These are phyloP conservation scores for Aspergillus conjunctus DNA, from an alignment of 495 filamentous ascomycete genomes.

Conservation along the genomic window DNA sequence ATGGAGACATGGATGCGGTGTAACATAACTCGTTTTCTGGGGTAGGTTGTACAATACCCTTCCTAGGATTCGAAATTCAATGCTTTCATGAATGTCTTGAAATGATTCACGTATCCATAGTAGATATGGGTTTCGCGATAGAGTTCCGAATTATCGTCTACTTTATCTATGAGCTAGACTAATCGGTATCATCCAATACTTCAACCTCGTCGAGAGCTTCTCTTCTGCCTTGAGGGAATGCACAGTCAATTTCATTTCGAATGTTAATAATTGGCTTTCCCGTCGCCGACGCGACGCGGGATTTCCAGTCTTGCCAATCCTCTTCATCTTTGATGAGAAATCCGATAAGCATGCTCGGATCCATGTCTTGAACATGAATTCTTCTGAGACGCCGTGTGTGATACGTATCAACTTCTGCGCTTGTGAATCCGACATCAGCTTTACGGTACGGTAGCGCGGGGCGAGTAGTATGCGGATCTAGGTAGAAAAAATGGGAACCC, in stretches of 20 bases:
- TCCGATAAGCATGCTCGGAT: slow-evolving; percentile 98
- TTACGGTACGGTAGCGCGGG: slow-evolving; percentile 62
- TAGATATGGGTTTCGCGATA: not conserved
- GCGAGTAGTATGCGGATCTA: slow-evolving; percentile 86
- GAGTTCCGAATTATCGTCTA: not conserved
- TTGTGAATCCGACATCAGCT: slow-evolving; percentile 55
- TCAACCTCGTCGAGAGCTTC: slow-evolving; percentile 90
- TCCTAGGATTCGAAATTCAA: slow-evolving; percentile 51
- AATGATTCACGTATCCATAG: not conserved
- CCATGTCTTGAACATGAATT: slow-evolving; percentile 88
- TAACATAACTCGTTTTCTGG: slow-evolving; percentile 70
- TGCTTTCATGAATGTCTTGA: slow-evolving; percentile 47
- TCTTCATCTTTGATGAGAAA: slow-evolving; percentile 82
- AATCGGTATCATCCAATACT: slow-evolving; percentile 70
- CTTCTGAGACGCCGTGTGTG: slow-evolving; percentile 84
- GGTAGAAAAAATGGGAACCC: slow-evolving; percentile 85
- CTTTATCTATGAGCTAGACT: not conserved
- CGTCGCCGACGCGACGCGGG: slow-evolving; percentile 62
- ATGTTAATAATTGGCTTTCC: slow-evolving; percentile 88
- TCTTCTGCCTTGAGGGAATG: slow-evolving; percentile 57
- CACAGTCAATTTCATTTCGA: slow-evolving; percentile 61
- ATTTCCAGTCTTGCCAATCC: slow-evolving; percentile 84
- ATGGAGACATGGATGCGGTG: slow-evolving; percentile 68
- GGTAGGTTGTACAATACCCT: slow-evolving; percentile 40
- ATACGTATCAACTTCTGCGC: slow-evolving; percentile 77